Percentiles rank a stretch among this genome's conserved stretches.
These are phyloP conservation scores for Gossypium gossypioides DNA, from an alignment of 441 rosid genomes.

Conservation along the genomic window DNA sequence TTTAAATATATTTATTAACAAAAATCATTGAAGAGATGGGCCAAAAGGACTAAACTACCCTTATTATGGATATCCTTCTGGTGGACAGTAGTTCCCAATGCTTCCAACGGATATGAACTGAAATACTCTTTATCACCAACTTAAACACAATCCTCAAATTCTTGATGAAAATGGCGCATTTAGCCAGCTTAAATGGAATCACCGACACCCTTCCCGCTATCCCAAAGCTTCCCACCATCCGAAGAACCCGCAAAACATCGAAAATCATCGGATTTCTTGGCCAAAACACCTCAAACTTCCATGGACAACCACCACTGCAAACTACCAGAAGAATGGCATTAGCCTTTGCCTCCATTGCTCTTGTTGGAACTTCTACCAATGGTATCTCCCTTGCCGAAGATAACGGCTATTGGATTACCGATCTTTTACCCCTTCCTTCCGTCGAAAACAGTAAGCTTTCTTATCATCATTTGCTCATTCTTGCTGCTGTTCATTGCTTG, in stretches of 20 bases:
- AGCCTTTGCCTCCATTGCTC: conserved; percentile 47
- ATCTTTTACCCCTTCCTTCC: conserved; percentile 53
- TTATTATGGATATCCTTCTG: conserved; percentile 31
- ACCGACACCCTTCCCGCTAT: conserved; percentile 24
- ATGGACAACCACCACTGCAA: conserved; percentile 21
- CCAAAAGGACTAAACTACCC: conserved; percentile 29
- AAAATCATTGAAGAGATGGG: neutral
- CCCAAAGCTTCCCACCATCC: conserved; percentile 24
- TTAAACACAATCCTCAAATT: neutral
- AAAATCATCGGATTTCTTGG: conserved; percentile 20
- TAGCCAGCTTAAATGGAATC: conserved; percentile 37
- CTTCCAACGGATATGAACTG: conserved; percentile 22
- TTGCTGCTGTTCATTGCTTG: neutral
- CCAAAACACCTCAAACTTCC: conserved; percentile 19
- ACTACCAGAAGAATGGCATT: conserved; percentile 47
- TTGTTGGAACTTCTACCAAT: conserved; percentile 24
- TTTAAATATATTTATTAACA: neutral
- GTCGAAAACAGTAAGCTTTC: conserved; percentile 55
- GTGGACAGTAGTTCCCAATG: conserved; percentile 30
- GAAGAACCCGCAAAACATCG: conserved; percentile 19
- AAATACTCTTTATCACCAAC: conserved; percentile 7
- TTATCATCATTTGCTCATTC: conserved; percentile 2
- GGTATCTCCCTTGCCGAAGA: conserved; percentile 49
- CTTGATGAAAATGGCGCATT: conserved; percentile 30
- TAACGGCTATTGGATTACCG: conserved; percentile 62